A percentile compares a stretch with the other conserved stretches of the same genome.
Evolutionary conservation across 495 filamentous ascomycete species (phyloP).

Genomic region (Penicillium argentinense): DNA sequence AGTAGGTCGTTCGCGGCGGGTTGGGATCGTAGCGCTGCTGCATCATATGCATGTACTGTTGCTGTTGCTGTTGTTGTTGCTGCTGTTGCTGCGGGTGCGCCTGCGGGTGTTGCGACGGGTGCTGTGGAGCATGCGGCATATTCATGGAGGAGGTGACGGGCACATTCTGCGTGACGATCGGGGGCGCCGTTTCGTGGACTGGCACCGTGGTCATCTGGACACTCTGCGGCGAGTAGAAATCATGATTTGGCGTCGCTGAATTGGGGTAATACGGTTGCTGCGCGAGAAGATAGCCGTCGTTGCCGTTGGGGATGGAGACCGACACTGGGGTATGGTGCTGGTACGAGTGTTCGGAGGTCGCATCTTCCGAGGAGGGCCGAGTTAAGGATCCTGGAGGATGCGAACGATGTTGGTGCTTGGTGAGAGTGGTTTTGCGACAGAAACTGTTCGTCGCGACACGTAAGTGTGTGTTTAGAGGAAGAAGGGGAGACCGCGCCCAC

Average conservation of each 20-base stretch:
- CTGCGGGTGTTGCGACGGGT: slow-evolving; percentile 26
- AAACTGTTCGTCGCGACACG: no score
- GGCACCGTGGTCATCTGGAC: slow-evolving; percentile 35
- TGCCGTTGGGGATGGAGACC: slow-evolving; percentile 32
- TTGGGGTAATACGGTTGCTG: slow-evolving; percentile 43
- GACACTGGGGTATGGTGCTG: slow-evolving; percentile 29
- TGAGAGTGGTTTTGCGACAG: slow-evolving; percentile 85
- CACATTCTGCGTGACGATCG: slow-evolving; percentile 32
- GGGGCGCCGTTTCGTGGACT: slow-evolving; percentile 28
- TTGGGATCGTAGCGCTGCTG: slow-evolving; percentile 41
- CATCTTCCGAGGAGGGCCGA: slow-evolving; percentile 44
- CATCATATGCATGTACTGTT: slow-evolving; percentile 41
- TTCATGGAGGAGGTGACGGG: slow-evolving; percentile 35
- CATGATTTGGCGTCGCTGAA: slow-evolving; percentile 36
- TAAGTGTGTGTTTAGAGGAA: no score
- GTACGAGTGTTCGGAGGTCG: slow-evolving; percentile 42
- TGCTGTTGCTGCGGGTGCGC: slow-evolving; percentile 34
- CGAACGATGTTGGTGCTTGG: slow-evolving; percentile 73
- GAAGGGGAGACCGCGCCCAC: slow-evolving; percentile 42
- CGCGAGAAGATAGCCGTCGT: slow-evolving; percentile 41
- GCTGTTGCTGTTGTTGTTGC: slow-evolving; percentile 22
- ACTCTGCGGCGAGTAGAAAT: slow-evolving; percentile 39
- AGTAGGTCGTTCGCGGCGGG: slow-evolving; percentile 34
- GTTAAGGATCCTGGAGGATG: slow-evolving; percentile 61
- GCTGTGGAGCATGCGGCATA: slow-evolving; percentile 36